Percentiles rank a stretch among this genome's conserved stretches.
phyloP scores from a whole-genome alignment of 371 early-diverging fungal species.

The Saksenaea vasiformis region DNA sequence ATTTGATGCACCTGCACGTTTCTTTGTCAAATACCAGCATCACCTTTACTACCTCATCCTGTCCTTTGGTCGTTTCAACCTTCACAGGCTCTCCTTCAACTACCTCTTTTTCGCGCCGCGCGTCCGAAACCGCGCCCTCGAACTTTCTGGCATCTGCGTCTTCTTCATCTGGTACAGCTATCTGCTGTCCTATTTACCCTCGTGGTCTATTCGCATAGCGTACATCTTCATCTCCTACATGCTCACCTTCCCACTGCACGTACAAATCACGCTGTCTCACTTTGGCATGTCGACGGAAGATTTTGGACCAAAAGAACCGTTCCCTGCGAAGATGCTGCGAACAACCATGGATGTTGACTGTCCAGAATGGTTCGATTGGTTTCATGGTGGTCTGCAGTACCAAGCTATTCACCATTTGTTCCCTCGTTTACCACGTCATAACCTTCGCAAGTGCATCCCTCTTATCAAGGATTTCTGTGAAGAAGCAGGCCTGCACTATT shows the following conservation, averaged over 20 bases:
- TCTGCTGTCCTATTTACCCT: constrained; percentile 70
- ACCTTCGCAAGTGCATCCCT: constrained; percentile 74
- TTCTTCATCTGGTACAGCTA: constrained; percentile 84
- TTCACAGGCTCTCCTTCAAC: constrained; percentile 77
- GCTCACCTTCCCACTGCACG: constrained; percentile 84
- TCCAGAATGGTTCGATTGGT: constrained; percentile 94
- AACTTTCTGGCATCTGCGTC: constrained; percentile 66
- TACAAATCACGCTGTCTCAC: constrained; percentile 95
- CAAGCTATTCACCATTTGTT: constrained; percentile 96
- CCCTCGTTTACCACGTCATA: constrained; percentile 91
- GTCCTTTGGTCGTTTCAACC: constrained; percentile 90
- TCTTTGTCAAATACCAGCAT: constrained; percentile 84
- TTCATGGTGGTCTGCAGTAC: constrained; percentile 96
- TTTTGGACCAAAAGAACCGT: constrained; percentile 72
- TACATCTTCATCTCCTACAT: constrained; percentile 83
- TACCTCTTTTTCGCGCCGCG: constrained; percentile 62
- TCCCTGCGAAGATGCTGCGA: constrained; percentile 82
- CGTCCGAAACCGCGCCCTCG: constrained; percentile 74
- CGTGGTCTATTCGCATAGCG: constrained; percentile 59
- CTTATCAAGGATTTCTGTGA: constrained; percentile 76
- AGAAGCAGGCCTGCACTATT: constrained; percentile 69
- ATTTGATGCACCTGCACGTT: constrained; percentile 77
- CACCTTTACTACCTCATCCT: constrained; percentile 84
- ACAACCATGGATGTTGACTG: constrained; percentile 98
- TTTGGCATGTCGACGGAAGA: constrained; percentile 94